phyloP scores from a whole-genome alignment of 352 stramenopile species.

The Peronospora tabacina region DNA sequence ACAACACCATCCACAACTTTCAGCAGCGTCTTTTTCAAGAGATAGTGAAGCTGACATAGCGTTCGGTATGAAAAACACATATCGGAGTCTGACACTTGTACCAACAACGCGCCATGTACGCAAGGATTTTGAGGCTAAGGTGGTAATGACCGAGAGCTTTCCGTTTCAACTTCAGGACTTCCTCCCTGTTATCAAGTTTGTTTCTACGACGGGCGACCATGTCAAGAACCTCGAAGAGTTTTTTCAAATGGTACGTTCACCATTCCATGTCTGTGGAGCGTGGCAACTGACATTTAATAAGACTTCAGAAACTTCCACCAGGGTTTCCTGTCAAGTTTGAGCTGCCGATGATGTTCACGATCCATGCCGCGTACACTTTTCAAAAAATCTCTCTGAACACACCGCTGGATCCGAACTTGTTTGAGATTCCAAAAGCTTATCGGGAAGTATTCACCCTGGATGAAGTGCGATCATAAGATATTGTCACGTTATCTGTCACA shows the following conservation, averaged over 20 bases:
- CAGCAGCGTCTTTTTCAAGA: not conserved
- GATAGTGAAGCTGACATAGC: not conserved
- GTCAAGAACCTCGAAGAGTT: conserved; percentile 79
- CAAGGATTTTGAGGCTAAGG: conserved; percentile 75
- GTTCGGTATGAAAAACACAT: conserved; percentile 42
- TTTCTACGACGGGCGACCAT: conserved; percentile 67
- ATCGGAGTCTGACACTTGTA: conserved; percentile 56
- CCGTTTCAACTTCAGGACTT: conserved; percentile 68
- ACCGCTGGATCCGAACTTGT: conserved; percentile 42
- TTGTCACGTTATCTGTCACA: conserved; percentile 5
- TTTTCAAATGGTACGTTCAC: conserved; percentile 63
- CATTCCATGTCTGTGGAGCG: not conserved
- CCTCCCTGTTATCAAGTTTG: conserved; percentile 65
- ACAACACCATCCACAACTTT: conserved; percentile 5
- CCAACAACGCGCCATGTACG: conserved; percentile 31
- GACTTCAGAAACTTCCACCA: conserved; percentile 58
- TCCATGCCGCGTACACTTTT: conserved; percentile 78
- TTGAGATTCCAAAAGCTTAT: conserved; percentile 50
- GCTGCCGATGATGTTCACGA: conserved; percentile 75
- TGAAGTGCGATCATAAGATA: conserved; percentile 36
- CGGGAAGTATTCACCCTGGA: conserved; percentile 48
- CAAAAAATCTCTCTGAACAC: conserved; percentile 52
- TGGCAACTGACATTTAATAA: not conserved
- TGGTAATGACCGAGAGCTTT: conserved; percentile 71
- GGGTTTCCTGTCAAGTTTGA: conserved; percentile 79